Evolutionary conservation across 139 green algal species (phyloP).

Genomic region (Micractinium conductrix): DNA sequence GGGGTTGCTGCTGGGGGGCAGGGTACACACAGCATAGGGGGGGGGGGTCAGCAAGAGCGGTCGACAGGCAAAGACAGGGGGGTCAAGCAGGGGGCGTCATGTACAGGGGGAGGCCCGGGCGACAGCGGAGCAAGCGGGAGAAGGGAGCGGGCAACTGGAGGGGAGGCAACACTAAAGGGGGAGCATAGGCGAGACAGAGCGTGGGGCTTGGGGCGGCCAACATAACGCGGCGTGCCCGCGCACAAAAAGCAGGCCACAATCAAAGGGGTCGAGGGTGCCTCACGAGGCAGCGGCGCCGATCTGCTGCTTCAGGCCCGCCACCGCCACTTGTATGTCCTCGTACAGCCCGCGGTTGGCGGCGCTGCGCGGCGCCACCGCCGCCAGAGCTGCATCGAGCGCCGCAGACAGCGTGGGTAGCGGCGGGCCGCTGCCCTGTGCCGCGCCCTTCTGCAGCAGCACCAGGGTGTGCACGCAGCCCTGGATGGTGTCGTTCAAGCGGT

Average conservation of each 20-base stretch:
- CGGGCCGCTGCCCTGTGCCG: background rate
- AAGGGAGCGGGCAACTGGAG: background rate
- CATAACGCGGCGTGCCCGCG: no score
- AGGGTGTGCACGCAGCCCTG: constrained; percentile 36
- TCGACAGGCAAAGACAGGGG: no score
- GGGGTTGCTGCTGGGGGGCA: no score
- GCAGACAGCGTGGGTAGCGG: background rate
- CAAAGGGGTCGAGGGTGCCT: no score
- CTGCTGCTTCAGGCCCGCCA: constrained; percentile 25
- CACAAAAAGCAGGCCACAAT: no score
- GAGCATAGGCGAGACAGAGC: no score
- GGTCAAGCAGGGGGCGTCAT: no score
- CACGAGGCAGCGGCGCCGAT: constrained; percentile 9
- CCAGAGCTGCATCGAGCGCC: constrained; percentile 24
- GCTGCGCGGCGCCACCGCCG: background rate
- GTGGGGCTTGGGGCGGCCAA: background rate
- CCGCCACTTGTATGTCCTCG: constrained; percentile 2
- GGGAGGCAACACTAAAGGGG: no score
- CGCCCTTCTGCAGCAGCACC: constrained; percentile 41
- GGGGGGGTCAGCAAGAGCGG: no score
- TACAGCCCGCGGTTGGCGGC: constrained; percentile 13
- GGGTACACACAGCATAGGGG: no score
- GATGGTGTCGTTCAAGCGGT: constrained; percentile 22
- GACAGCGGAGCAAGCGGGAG: no score
- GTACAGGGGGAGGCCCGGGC: no score